These are phyloP conservation scores for Syzygium aromaticum DNA, from an alignment of 345 rosid genomes.

Conservation along the genomic window DNA sequence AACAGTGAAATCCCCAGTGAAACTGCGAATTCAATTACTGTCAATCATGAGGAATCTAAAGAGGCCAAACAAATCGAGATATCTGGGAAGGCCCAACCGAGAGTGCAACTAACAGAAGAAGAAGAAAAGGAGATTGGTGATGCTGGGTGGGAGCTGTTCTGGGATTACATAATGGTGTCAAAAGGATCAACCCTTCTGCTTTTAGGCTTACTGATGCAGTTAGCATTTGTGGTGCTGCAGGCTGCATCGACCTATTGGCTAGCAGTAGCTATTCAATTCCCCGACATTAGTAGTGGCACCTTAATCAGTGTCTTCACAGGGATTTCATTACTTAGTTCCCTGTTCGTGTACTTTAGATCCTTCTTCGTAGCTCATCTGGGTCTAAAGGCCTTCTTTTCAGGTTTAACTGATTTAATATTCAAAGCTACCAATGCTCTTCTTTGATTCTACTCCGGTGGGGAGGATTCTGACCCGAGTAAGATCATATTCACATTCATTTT, in stretches of 20 bases:
- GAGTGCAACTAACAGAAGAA: slow-evolving; percentile 24
- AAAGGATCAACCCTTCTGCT: slow-evolving; percentile 7
- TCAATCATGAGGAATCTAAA: neutral
- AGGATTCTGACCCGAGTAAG: slow-evolving; percentile 34
- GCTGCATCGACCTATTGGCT: slow-evolving; percentile 21
- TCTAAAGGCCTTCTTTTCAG: slow-evolving; percentile 16
- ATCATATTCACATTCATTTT: neutral
- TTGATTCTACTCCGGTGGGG: slow-evolving; percentile 37
- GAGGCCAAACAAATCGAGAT: slow-evolving; percentile 1
- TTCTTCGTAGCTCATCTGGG: slow-evolving; percentile 5
- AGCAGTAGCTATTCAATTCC: slow-evolving; percentile 14
- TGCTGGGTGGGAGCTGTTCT: slow-evolving; percentile 15
- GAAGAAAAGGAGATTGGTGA: slow-evolving; percentile 30
- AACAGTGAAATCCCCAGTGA: neutral
- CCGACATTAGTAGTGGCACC: neutral
- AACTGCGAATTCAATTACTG: neutral
- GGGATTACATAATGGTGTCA: slow-evolving; percentile 16
- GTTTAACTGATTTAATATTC: slow-evolving; percentile 17
- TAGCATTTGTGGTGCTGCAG: slow-evolving; percentile 16
- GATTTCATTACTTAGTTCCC: slow-evolving; percentile 6
- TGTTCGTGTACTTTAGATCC: slow-evolving; percentile 7
- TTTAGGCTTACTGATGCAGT: neutral
- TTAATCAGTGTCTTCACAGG: slow-evolving; percentile 9
- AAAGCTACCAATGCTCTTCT: slow-evolving; percentile 35
- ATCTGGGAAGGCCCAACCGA: neutral